Percentiles rank a stretch among this genome's conserved stretches.
Conservation (phyloP, 371 early-diverging fungal species). For the Zopfochytrium polystomum region DNA sequence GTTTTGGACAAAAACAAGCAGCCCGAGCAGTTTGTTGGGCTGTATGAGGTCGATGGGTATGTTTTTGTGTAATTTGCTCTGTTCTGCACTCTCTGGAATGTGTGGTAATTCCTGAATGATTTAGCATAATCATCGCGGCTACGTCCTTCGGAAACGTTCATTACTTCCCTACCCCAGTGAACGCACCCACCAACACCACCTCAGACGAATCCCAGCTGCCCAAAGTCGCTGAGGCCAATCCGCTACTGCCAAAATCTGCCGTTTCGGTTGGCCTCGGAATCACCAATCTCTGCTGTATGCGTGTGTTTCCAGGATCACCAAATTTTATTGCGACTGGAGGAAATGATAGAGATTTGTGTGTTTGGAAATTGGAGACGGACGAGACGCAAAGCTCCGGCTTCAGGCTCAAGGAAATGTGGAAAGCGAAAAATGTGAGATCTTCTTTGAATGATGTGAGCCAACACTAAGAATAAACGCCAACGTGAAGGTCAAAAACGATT, state of each 20-base stretch:
- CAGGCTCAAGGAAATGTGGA: slow-evolving; percentile 26
- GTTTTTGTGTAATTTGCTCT: slow-evolving; percentile 31
- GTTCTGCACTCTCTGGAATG: slow-evolving; percentile 14
- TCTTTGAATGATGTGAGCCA: too few relatives aligned
- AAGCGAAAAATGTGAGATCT: slow-evolving; percentile 42
- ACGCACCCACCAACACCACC: neutral
- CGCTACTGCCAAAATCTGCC: slow-evolving; percentile 8
- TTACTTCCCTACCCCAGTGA: slow-evolving; percentile 13
- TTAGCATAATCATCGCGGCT: slow-evolving; percentile 52
- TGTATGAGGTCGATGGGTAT: slow-evolving; percentile 50
- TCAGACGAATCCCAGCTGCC: too few relatives aligned
- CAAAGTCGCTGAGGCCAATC: too few relatives aligned
- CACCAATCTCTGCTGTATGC: slow-evolving; percentile 66
- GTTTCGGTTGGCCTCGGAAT: slow-evolving; percentile 39
- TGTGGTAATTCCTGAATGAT: slow-evolving; percentile 29
- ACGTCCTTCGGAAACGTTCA: slow-evolving; percentile 40
- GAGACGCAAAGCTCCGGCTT: neutral
- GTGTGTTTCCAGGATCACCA: slow-evolving; percentile 61
- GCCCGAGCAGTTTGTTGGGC: slow-evolving; percentile 58
- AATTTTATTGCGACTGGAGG: slow-evolving; percentile 81
- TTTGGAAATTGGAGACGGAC: slow-evolving; percentile 65
- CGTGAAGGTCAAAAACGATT: too few relatives aligned
- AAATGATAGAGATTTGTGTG: slow-evolving; percentile 73
- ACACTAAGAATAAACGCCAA: too few relatives aligned
- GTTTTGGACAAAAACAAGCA: slow-evolving; percentile 30